phyloP scores from a whole-genome alignment of 2,329 filamentous ascomycete genomes.

The Calonectria honghensis region DNA sequence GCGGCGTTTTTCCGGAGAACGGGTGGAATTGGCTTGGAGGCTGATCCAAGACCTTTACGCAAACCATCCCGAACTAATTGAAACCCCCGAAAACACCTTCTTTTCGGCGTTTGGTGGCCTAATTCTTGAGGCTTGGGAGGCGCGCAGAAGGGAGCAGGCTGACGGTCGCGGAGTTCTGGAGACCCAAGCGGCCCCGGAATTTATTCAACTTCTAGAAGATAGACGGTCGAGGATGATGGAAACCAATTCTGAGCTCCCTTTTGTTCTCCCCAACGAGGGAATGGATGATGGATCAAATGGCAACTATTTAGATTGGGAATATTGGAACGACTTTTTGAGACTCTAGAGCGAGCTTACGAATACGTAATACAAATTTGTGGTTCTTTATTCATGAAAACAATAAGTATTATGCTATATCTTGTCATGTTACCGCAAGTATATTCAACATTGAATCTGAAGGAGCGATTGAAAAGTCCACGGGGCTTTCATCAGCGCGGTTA shows the following conservation, averaged over 20 bases:
- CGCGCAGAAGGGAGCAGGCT: slow-evolving; percentile 30
- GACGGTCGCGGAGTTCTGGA: neutral
- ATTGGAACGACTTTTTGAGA: slow-evolving; percentile 49
- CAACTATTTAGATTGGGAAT: slow-evolving; percentile 46
- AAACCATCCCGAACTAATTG: slow-evolving; percentile 47
- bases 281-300: slow-evolving; percentile 14
- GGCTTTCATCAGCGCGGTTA: too few relatives aligned
- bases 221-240: slow-evolving; percentile 6
- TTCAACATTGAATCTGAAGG: neutral
- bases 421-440: neutral
- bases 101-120: slow-evolving; percentile 43
- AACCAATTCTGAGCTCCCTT: neutral
- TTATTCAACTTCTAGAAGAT: slow-evolving; percentile 38
- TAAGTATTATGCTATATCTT: neutral
- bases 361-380: neutral
- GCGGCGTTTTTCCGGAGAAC: slow-evolving; percentile 37
- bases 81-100: slow-evolving; percentile 21
- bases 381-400: neutral
- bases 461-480: neutral
- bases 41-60: slow-evolving; percentile 53
- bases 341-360: slow-evolving; percentile 24
- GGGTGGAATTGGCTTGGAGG: slow-evolving; percentile 53
- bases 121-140: slow-evolving; percentile 51
- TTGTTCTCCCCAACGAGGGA: neutral
- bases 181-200: slow-evolving; percentile 28